A percentile compares a stretch with the other conserved stretches of the same genome.
Conservation (phyloP, 2,329 filamentous ascomycete species). For the Purpureocillium takamizusanense region DNA sequence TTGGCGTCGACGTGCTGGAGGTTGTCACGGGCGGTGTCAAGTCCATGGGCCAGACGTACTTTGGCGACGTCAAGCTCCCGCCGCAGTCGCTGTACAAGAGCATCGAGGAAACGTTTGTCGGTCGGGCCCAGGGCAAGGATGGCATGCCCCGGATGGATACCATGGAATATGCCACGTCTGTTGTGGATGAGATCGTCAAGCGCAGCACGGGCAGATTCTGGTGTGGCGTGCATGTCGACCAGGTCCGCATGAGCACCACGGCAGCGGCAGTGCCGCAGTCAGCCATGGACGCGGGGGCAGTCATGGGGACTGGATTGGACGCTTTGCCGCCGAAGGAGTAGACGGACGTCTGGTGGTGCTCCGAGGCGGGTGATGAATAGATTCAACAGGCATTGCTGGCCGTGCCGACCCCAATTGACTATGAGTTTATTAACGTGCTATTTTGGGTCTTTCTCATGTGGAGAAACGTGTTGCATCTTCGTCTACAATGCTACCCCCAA, state of each 20-base stretch:
- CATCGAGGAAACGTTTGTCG: slow-evolving; percentile 4
- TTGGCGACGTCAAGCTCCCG: slow-evolving; percentile 4
- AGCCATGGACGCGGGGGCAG: background rate
- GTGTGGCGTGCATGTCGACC: slow-evolving; percentile 6
- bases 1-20: slow-evolving; percentile 16
- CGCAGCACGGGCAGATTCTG: slow-evolving; percentile 7
- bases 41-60: slow-evolving; percentile 3
- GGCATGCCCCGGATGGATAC: slow-evolving; percentile 4
- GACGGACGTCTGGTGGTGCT: too few relatives aligned
- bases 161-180: slow-evolving; percentile 4
- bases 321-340: background rate
- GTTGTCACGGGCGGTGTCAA: slow-evolving; percentile 15
- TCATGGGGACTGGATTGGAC: slow-evolving; percentile 1
- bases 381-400: too few relatives aligned
- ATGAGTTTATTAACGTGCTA: too few relatives aligned
- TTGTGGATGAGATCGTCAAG: slow-evolving; percentile 9
- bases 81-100: slow-evolving; percentile 6
- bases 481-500: too few relatives aligned
- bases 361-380: too few relatives aligned
- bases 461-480: too few relatives aligned
- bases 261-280: background rate
- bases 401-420: too few relatives aligned
- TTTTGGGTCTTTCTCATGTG: too few relatives aligned
- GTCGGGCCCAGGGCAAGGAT: slow-evolving; percentile 3
- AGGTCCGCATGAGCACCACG: background rate